Percentiles rank a stretch among this genome's conserved stretches.
Evolutionary conservation across 1,139 yeast species (phyloP).

Genomic region (Candida sojae): DNA sequence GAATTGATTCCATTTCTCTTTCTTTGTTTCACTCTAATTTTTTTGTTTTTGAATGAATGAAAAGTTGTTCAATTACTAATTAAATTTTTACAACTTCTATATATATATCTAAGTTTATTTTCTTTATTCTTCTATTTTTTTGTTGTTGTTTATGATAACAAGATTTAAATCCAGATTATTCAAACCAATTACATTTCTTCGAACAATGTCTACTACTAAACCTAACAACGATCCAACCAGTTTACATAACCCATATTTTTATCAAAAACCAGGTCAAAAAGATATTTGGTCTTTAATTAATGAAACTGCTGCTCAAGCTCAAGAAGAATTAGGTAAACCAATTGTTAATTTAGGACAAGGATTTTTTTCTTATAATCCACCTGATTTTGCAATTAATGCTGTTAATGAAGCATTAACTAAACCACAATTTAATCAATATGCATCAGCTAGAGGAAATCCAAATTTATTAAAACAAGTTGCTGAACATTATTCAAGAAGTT

Average conservation of each 20-base stretch:
- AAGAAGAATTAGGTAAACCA: constrained; percentile 62
- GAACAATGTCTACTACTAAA: constrained; percentile 1
- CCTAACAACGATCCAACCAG: constrained; percentile 15
- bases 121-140: background rate
- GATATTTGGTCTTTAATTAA: constrained; percentile 95
- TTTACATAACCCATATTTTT: constrained; percentile 63
- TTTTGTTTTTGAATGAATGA: no score
- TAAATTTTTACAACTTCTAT: no score
- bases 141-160: constrained; percentile 2
- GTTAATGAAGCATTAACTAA: constrained; percentile 73
- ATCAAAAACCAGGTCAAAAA: constrained; percentile 56
- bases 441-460: constrained; percentile 88
- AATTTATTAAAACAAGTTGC: constrained; percentile 69
- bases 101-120: no score
- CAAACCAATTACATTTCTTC: background rate
- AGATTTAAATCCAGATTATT: background rate
- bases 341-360: constrained; percentile 94
- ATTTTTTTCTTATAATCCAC: constrained; percentile 93
- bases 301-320: constrained; percentile 86
- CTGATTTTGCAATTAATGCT: constrained; percentile 82
- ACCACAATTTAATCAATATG: constrained; percentile 84
- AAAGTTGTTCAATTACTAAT: no score
- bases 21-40: no score
- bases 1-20: no score
- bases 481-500: constrained; percentile 66